Evolutionary conservation across 2,329 filamentous ascomycete genomes (phyloP).

Genomic region (Fusarium tjaetaba): DNA sequence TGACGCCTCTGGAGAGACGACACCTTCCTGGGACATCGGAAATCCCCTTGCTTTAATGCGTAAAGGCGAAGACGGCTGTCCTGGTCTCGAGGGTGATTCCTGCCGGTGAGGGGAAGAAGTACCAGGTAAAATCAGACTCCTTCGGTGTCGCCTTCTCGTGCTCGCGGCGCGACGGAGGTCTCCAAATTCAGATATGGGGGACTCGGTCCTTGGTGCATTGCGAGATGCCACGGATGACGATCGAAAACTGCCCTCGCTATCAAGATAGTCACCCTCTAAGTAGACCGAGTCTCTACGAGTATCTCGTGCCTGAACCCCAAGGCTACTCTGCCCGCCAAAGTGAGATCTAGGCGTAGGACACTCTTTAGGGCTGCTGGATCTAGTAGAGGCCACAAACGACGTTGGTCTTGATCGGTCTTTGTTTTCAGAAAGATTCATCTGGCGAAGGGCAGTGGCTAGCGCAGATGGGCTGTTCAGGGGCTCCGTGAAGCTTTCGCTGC

Average conservation of each 20-base stretch:
- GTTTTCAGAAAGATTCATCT: slow-evolving; percentile 49
- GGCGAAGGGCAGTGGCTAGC: slow-evolving; percentile 63
- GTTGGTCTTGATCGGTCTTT: slow-evolving; percentile 59
- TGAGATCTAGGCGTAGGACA: slow-evolving; percentile 92
- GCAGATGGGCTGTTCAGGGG: slow-evolving; percentile 57
- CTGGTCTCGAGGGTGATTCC: slow-evolving; percentile 83
- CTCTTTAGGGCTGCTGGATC: slow-evolving; percentile 90
- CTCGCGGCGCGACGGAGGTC: slow-evolving; percentile 79
- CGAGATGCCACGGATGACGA: slow-evolving; percentile 81
- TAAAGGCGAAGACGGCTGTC: slow-evolving; percentile 86
- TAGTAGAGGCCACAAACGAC: slow-evolving; percentile 73
- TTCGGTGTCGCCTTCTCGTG: slow-evolving; percentile 83
- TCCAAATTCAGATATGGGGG: slow-evolving; percentile 87
- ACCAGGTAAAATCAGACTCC: slow-evolving; percentile 84
- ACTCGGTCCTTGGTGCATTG: slow-evolving; percentile 78
- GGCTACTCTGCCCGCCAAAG: slow-evolving; percentile 65
- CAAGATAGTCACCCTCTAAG: slow-evolving; percentile 83
- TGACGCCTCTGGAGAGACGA: slow-evolving; percentile 88
- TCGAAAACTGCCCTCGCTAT: slow-evolving; percentile 87
- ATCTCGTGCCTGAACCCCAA: slow-evolving; percentile 64
- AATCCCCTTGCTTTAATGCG: slow-evolving; percentile 83
- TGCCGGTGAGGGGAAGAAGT: slow-evolving; percentile 84
- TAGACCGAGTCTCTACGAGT: slow-evolving; percentile 82
- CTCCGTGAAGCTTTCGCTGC: slow-evolving; percentile 33
- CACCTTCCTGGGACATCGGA: slow-evolving; percentile 67